Evolutionary conservation across 768 basidiomycete species (phyloP).

Genomic region (Saitozyma sp.): DNA sequence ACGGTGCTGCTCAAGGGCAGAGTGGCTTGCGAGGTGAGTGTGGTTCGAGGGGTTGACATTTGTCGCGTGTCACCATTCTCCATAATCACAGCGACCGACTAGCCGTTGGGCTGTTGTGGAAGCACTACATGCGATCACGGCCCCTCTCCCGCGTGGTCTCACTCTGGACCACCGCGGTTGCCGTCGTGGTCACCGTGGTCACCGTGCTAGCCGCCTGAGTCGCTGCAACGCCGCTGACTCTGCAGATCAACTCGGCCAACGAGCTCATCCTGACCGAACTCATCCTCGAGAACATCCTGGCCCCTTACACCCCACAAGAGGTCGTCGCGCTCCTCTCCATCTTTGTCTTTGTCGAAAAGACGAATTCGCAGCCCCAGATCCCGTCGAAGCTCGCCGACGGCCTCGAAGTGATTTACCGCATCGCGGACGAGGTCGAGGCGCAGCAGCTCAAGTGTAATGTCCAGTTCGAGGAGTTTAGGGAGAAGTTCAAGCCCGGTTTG

Average conservation of each 20-base stretch:
- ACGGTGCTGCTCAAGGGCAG: constrained; percentile 94
- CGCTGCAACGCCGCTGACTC: constrained; percentile 1
- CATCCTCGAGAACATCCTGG: constrained; percentile 91
- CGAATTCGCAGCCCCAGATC: constrained; percentile 80
- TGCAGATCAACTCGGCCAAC: constrained; percentile 94
- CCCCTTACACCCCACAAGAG: constrained; percentile 87
- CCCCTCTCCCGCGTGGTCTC: too few species aligned
- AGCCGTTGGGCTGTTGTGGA: too few species aligned
- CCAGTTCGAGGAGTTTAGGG: constrained; percentile 71
- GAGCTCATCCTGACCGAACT: constrained; percentile 95
- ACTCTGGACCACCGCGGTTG: too few species aligned
- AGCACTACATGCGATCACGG: too few species aligned
- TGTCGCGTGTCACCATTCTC: too few species aligned
- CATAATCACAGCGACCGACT: too few species aligned
- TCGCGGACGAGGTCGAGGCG: constrained; percentile 73
- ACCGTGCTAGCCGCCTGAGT: too few species aligned
- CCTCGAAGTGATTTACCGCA: constrained; percentile 70
- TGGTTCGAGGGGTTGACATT: background rate
- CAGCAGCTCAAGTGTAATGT: constrained; percentile 82
- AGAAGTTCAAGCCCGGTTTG: constrained; percentile 81
- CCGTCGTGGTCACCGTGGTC: too few species aligned
- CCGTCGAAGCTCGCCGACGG: constrained; percentile 78
- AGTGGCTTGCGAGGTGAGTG: constrained; percentile 89
- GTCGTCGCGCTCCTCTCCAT: constrained; percentile 93
- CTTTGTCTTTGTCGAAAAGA: constrained; percentile 98